A percentile compares a stretch with the other conserved stretches of the same genome.
These are phyloP conservation scores for Pichia sp. DNA, from an alignment of 1,139 yeast species.

Conservation along the genomic window DNA sequence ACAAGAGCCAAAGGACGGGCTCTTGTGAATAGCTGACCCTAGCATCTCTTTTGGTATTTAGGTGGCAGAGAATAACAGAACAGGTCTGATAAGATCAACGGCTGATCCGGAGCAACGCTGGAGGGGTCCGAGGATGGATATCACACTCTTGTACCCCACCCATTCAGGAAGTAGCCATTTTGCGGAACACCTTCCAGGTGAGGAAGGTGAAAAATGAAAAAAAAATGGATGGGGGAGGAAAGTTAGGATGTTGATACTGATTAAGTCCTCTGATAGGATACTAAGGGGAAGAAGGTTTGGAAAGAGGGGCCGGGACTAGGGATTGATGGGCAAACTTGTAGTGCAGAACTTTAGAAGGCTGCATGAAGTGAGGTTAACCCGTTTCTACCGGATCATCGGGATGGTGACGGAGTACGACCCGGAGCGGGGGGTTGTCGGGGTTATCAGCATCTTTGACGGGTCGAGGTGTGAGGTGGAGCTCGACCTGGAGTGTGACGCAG, in stretches of 20 bases:
- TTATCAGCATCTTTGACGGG: constrained; percentile 15
- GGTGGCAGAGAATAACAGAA: neutral
- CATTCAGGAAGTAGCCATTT: too few relatives aligned
- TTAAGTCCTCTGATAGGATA: neutral
- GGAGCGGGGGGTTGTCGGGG: constrained; percentile 16
- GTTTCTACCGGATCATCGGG: constrained; percentile 28
- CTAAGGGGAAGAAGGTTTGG: neutral
- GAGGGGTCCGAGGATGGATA: too few relatives aligned
- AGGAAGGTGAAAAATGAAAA: too few relatives aligned
- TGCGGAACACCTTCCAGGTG: too few relatives aligned
- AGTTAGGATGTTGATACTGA: too few relatives aligned
- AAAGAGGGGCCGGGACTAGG: neutral
- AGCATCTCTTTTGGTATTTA: neutral
- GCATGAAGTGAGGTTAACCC: neutral
- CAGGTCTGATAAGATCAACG: too few relatives aligned
- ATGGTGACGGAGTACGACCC: constrained; percentile 28
- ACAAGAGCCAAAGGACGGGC: neutral
- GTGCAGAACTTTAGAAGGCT: constrained; percentile 13
- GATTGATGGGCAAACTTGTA: constrained; percentile 27
- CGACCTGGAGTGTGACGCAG: constrained; percentile 3
- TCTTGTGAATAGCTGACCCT: neutral
- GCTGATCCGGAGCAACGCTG: too few relatives aligned
- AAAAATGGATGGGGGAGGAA: too few relatives aligned
- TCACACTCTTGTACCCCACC: too few relatives aligned
- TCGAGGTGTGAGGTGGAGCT: constrained; percentile 11